Evolutionary conservation across 2,329 filamentous ascomycete genomes (phyloP), one percentile per base, ranked within the genome.

Genomic region (Fusarium sp.): DNA sequence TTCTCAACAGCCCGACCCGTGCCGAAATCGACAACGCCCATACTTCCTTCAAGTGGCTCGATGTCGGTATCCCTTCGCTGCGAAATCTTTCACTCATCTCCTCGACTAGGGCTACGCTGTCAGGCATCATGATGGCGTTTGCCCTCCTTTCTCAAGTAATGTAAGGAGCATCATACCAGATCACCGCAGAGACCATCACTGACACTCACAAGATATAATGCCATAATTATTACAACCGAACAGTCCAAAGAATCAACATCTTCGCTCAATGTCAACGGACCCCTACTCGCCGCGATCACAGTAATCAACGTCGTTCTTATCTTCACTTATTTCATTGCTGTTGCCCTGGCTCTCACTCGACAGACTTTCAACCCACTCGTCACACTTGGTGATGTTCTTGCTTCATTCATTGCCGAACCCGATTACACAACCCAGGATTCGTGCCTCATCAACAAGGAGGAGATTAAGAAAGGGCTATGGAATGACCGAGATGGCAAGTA

Each of bases 1-100:
- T 86, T n/a, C 80, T 87, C 14, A 81, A 78, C 68, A 86, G 84
- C 65, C 86, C 85, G 7, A 86, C 84, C 9, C 79, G 85, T 40
- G 73, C 73, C 13, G 85, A 87, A 67, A 71, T 87, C 10, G 76
- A 80, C 28, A 72, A 67, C 14, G 84, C 84, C 7, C 86, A 87
- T 65, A 76, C 75, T 13, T 76, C 74, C 33, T 79, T 76, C 66
- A 76, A 71, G 44, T 87, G 84, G 85, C 74, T 87, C 50, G 84
- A 87, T 62, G 83, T 87, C 28, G 85, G 85, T 8, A 78, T 87
- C 19, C 83, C 84, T 8, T 86, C 85, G 13, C 50, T 86, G 28
- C 80, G 84, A 48, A 87, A 87, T 66, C 73, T 86, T 4, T 55
- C 66, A 14, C 74, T 80, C 52, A 81, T 87, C 53, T 80, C 81